Percentiles rank a stretch among this genome's conserved stretches.
Evolutionary conservation across 345 rosid genomes (phyloP).

Genomic region (Populus euphratica): DNA sequence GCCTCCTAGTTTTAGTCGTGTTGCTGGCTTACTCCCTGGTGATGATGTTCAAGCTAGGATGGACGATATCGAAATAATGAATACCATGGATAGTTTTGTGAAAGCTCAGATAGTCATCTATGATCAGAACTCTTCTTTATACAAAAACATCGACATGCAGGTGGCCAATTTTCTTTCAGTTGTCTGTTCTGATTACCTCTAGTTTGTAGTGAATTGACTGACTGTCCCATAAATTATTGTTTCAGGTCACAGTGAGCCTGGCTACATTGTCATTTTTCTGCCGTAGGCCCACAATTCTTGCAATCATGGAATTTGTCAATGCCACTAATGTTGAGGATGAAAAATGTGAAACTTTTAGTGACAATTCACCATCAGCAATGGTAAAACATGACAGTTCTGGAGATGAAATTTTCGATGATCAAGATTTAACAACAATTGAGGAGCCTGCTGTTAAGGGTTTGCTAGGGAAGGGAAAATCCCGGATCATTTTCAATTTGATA

Average conservation of each 20-base stretch:
- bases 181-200: not conserved
- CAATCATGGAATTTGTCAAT: constrained; percentile 81
- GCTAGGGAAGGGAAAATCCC: constrained; percentile 89
- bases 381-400: constrained; percentile 36
- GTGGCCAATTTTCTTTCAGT: constrained; percentile 36
- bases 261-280: constrained; percentile 92
- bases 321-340: constrained; percentile 64
- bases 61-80: constrained; percentile 39
- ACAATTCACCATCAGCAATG: constrained; percentile 45
- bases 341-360: constrained; percentile 52
- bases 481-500: constrained; percentile 69
- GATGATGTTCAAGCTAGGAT: constrained; percentile 29
- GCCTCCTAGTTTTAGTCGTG: constrained; percentile 72
- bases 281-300: constrained; percentile 91
- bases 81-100: constrained; percentile 78
- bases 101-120: constrained; percentile 83
- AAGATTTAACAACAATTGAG: constrained; percentile 22
- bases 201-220: constrained; percentile 10
- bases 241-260: constrained; percentile 72
- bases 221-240: constrained; percentile 14
- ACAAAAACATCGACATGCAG: constrained; percentile 68
- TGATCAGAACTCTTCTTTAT: constrained; percentile 68
- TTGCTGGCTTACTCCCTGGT: constrained; percentile 72
- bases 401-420: constrained; percentile 44
- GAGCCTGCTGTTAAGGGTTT: constrained; percentile 79